Conservation (phyloP, 129 eudicot species). For the Centrapalus pauciflorus region DNA sequence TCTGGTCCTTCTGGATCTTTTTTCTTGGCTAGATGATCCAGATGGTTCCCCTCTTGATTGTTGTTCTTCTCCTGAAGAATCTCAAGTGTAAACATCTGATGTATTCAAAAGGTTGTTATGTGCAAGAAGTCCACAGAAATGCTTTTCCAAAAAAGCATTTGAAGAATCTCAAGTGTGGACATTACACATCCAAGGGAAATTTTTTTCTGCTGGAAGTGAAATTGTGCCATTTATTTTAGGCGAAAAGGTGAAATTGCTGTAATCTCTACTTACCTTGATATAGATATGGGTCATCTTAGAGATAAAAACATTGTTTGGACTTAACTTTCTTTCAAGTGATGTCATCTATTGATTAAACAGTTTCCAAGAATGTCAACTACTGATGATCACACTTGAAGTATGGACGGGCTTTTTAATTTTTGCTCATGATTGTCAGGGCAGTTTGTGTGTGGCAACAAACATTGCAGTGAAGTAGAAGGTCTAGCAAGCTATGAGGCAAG, state of each 20-base stretch:
- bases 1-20: too few species aligned
- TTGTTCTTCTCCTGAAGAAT: too few species aligned
- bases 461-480: conserved; percentile 71
- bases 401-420: conserved; percentile 8
- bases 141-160: too few species aligned
- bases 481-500: conserved; percentile 91
- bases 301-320: not conserved
- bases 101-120: too few species aligned
- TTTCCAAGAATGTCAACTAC: not conserved
- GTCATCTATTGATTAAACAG: not conserved
- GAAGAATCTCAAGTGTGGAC: too few species aligned
- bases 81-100: too few species aligned
- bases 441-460: conserved; percentile 96
- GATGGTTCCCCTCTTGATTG: too few species aligned
- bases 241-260: conserved; percentile 1
- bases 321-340: not conserved
- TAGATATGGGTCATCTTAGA: not conserved
- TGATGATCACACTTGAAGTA: not conserved
- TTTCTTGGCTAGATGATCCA: too few species aligned
- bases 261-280: not conserved
- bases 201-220: too few species aligned
- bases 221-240: not conserved
- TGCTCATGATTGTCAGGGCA: conserved; percentile 72
- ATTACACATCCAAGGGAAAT: too few species aligned
- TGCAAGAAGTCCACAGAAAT: too few species aligned